Conservation (phyloP, 345 rosid species). For the Corymbia maculata region DNA sequence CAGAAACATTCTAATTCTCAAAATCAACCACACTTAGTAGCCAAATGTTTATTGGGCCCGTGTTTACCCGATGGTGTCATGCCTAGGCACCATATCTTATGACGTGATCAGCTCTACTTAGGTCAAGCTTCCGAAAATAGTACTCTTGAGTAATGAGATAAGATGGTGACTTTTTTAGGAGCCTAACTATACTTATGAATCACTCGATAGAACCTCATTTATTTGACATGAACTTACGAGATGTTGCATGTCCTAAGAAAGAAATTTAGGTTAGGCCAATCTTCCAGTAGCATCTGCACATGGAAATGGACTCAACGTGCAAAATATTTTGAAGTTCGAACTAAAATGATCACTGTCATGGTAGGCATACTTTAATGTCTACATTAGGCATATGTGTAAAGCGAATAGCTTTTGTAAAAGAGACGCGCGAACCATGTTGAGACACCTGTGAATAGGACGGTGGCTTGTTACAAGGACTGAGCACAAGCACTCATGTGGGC, state of each 20-base stretch:
- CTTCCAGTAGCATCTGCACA: background rate
- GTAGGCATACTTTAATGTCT: background rate
- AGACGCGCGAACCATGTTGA: background rate
- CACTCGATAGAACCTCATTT: background rate
- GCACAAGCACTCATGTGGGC: background rate
- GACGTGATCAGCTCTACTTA: background rate
- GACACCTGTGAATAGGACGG: background rate
- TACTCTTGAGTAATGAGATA: background rate
- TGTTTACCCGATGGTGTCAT: background rate
- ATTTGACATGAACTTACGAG: background rate
- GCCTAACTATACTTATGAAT: background rate
- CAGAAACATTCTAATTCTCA: background rate
- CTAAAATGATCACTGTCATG: background rate
- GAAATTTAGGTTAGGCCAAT: background rate
- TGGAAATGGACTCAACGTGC: background rate
- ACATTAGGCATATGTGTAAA: background rate
- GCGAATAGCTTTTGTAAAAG: background rate
- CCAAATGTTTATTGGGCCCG: background rate
- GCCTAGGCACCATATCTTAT: background rate
- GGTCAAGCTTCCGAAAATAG: background rate
- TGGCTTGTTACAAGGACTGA: background rate
- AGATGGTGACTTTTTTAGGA: background rate
- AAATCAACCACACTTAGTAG: background rate
- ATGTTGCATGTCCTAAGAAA: background rate
- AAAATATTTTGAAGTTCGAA: background rate